Evolutionary conservation across 2,329 filamentous ascomycete species (phyloP).

Genomic region (Aspergillus sp.): DNA sequence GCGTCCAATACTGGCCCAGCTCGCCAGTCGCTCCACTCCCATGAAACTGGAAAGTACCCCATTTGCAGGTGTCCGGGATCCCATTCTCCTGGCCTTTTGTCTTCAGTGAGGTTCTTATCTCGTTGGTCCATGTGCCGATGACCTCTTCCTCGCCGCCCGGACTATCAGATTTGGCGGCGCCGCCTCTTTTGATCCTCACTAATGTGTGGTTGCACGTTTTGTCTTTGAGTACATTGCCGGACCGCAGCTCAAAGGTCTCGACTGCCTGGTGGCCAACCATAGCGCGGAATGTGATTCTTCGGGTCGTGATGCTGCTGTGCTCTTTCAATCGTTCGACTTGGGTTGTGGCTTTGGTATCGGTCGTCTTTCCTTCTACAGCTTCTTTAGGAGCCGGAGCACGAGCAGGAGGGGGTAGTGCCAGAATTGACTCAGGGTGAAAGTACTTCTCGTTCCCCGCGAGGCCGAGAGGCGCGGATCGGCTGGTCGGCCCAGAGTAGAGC

Average conservation of each 20-base stretch:
- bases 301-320: background rate
- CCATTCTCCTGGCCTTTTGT: background rate
- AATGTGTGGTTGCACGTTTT: too few species aligned
- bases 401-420: background rate
- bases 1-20: background rate
- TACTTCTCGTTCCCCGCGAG: background rate
- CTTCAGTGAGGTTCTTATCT: background rate
- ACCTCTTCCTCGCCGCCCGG: background rate
- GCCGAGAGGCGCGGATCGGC: background rate
- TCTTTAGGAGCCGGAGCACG: background rate
- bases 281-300: too few species aligned
- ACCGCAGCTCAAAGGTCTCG: too few species aligned
- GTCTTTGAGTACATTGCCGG: too few species aligned
- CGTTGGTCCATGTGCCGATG: background rate
- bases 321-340: background rate
- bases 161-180: too few species aligned
- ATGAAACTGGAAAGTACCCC: background rate
- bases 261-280: too few species aligned
- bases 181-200: too few species aligned
- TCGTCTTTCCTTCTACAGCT: too few species aligned
- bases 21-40: background rate
- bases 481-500: background rate
- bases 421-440: background rate
- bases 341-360: background rate
- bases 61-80: too few species aligned